Base-by-base conservation (phyloP, 108 stramenopile genomes). In the Cyclotella choctawhatcheeana region DNA sequence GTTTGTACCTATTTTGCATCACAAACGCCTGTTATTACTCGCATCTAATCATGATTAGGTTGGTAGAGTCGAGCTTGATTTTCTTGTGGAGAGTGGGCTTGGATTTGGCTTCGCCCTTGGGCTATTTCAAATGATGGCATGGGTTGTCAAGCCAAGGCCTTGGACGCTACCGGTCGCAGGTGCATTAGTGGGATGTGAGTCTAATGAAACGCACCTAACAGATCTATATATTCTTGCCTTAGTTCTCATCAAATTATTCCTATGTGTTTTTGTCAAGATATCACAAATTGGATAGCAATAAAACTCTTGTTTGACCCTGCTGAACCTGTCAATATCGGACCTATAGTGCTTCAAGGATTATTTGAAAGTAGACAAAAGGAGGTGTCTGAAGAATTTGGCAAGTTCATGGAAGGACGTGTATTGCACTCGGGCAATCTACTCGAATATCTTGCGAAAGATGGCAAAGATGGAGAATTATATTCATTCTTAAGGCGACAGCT, bases 91-190 rank as follows among this genome's bases (percentile, higher is more conserved):
- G 25, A 88, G 86, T 47, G 98, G 98, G 22, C 90, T 97, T 47
- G 94, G 95, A 34, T 96, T 97, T 81, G 97, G 97, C 22, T 95
- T 96, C 74, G 50, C 96, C 17, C 97, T 98, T 78, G 97, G 97
- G 40, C 52, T 89, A 18, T 60, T 91, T 17, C 98, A 98, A 76
- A 97, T 95, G 89, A 54, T 75, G 7, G 64, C 95, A 14, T 97
- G 88, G 87, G 87, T 89, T 45, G 74, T 94, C 25, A 97, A 93
- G 37, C 84, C 73, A 29, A 65, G 88, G 82, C n/a, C 86, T 67
- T 82, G 90, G 80, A 74, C 76, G 70, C 52, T 89, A 69, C 65
- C 71, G 71, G 67, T 79, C 54, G 89, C 87, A 17, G 95, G 95
- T 29, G 88, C 91, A 29, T n/a, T 92, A 18, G 95, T 96, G 18